Evolutionary conservation across 176 grass and related monocot species (phyloP).

Genomic region (Cymbopogon citratus): DNA sequence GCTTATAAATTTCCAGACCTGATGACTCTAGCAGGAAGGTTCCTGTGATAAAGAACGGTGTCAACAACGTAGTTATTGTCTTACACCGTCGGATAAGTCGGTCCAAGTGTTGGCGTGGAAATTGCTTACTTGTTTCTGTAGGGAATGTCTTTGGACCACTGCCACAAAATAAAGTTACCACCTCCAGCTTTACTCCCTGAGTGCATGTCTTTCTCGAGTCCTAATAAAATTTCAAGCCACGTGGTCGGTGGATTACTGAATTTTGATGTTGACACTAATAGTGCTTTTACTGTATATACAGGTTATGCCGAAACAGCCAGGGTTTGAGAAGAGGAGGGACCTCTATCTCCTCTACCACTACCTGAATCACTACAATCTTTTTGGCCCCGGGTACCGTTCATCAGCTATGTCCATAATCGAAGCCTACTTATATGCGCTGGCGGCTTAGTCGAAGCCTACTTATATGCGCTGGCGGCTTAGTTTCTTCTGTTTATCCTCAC

Average conservation of each 20-base stretch:
- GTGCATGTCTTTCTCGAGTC: not conserved
- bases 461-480: constrained; percentile 46
- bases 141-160: not conserved
- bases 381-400: constrained; percentile 66
- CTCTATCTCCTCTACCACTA: constrained; percentile 80
- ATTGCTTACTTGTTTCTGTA: not conserved
- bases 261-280: not conserved
- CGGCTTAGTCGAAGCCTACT: constrained; percentile 51
- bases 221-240: not conserved
- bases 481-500: not conserved
- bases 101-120: not conserved
- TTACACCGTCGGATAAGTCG: not conserved
- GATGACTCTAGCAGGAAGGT: not conserved
- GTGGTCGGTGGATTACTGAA: not conserved
- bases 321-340: constrained; percentile 68
- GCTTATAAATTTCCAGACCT: not conserved
- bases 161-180: not conserved
- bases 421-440: constrained; percentile 46
- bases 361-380: constrained; percentile 88
- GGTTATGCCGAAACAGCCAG: constrained; percentile 68
- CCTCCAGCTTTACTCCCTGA: not conserved
- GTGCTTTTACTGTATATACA: constrained; percentile 12
- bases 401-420: constrained; percentile 73
- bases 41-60: not conserved
- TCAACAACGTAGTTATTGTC: not conserved